Percentiles rank a stretch among this genome's conserved stretches.
Conservation (phyloP, 768 basidiomycete species). For the Pleurotus djamor region DNA sequence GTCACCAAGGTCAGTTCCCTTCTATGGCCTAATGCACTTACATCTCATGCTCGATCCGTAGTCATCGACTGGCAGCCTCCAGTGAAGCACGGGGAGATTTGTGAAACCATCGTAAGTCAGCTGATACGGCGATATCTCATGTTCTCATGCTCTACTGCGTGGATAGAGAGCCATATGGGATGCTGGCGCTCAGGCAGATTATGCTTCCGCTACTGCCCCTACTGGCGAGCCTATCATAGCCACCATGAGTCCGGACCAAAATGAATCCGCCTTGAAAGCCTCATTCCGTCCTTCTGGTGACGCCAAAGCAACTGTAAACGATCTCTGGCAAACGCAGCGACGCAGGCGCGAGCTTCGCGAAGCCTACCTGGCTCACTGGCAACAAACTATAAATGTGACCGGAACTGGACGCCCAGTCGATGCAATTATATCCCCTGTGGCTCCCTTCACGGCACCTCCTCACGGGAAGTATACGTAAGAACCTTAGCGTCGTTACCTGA, state of each 20-base stretch:
- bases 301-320: constrained; percentile 23
- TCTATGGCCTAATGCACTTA: no score
- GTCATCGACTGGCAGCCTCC: constrained; percentile 65
- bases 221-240: constrained; percentile 57
- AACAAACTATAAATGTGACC: constrained; percentile 43
- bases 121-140: neutral
- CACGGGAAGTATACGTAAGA: constrained; percentile 56
- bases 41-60: constrained; percentile 17
- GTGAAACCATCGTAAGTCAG: constrained; percentile 33
- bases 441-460: constrained; percentile 59
- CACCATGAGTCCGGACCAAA: constrained; percentile 42
- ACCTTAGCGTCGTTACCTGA: neutral
- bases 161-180: constrained; percentile 1
- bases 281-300: constrained; percentile 1
- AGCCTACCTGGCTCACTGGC: constrained; percentile 64
- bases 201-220: constrained; percentile 24
- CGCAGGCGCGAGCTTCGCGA: constrained; percentile 49
- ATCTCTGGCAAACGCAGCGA: constrained; percentile 66
- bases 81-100: constrained; percentile 49
- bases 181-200: constrained; percentile 50
- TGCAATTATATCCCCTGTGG: constrained; percentile 65
- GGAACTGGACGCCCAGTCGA: constrained; percentile 72
- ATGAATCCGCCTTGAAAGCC: constrained; percentile 25
- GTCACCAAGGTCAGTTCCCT: constrained; percentile 25
- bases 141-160: neutral